Evolutionary conservation across 306 rosid genomes (phyloP).

Genomic region (Chamaecrista fasciculata): DNA sequence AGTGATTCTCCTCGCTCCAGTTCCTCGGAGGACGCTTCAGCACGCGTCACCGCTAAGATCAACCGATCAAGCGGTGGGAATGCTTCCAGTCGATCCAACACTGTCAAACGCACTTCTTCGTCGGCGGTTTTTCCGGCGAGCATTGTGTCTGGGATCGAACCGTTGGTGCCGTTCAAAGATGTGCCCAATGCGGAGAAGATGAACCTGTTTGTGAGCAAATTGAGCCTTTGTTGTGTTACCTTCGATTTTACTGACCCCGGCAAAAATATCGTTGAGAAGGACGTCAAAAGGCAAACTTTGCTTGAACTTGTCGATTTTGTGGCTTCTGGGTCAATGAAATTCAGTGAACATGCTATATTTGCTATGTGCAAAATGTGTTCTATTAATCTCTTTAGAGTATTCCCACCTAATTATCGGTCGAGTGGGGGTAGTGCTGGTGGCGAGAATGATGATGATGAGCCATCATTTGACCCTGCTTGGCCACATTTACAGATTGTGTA

Average conservation of each 20-base stretch:
- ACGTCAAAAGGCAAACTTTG: slow-evolving; percentile 45
- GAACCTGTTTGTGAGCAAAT: slow-evolving; percentile 47
- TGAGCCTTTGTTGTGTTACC: slow-evolving; percentile 47
- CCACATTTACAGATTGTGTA: slow-evolving; percentile 48
- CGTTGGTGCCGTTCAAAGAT: slow-evolving; percentile 48
- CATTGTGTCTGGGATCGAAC: slow-evolving; percentile 46
- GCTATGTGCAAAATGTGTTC: slow-evolving; percentile 49
- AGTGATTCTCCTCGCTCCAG: slow-evolving; percentile 24
- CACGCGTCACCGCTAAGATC: slow-evolving; percentile 34
- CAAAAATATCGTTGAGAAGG: slow-evolving; percentile 38
- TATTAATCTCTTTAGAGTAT: slow-evolving; percentile 41
- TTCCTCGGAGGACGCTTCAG: slow-evolving; percentile 33
- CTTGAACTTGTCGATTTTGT: slow-evolving; percentile 49
- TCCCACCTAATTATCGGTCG: slow-evolving; percentile 46
- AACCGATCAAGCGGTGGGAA: slow-evolving; percentile 44
- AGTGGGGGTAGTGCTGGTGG: slow-evolving; percentile 27
- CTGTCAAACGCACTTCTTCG: slow-evolving; percentile 56
- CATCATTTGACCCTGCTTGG: slow-evolving; percentile 46
- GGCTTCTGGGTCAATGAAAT: slow-evolving; percentile 34
- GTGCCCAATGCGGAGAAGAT: slow-evolving; percentile 44
- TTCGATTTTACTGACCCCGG: slow-evolving; percentile 43
- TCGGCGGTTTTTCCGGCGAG: slow-evolving; percentile 58
- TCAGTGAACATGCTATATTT: slow-evolving; percentile 43
- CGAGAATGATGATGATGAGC: slow-evolving; percentile 46
- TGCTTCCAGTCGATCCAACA: slow-evolving; percentile 38